Evolutionary conservation across 257 asterid species (phyloP).

Genomic region (Fraxinus quadrangulata): DNA sequence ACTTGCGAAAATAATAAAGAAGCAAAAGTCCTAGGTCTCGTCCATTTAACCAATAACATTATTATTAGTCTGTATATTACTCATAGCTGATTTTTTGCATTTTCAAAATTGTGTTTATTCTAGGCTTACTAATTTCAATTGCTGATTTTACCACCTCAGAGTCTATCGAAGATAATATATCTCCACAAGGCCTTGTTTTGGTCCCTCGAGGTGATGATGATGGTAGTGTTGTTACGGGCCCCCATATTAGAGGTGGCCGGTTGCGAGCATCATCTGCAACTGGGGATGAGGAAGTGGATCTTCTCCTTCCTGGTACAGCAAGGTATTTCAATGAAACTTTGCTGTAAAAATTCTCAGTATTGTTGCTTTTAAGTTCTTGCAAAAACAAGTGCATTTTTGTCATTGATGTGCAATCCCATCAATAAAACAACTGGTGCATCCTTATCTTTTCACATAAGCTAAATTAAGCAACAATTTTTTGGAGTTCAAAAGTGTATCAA

Average conservation of each 20-base stretch:
- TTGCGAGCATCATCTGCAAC: slow-evolving; percentile 81
- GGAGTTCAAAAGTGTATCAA: background rate
- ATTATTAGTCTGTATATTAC: background rate
- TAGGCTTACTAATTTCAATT: slow-evolving; percentile 12
- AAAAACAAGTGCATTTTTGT: background rate
- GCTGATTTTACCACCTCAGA: slow-evolving; percentile 44
- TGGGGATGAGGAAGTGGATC: slow-evolving; percentile 95
- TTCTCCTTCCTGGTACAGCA: slow-evolving; percentile 98
- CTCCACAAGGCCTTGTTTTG: slow-evolving; percentile 90
- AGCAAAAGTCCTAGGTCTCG: background rate
- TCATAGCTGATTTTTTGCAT: background rate
- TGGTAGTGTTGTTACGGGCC: slow-evolving; percentile 67
- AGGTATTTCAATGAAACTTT: slow-evolving; percentile 47
- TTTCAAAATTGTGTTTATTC: background rate
- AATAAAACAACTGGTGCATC: background rate
- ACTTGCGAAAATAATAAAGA: too few relatives aligned
- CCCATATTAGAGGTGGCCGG: slow-evolving; percentile 91
- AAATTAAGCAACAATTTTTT: background rate
- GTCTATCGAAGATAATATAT: slow-evolving; percentile 82
- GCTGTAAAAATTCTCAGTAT: background rate
- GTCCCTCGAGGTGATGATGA: slow-evolving; percentile 78
- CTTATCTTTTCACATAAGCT: background rate
- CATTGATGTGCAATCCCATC: background rate
- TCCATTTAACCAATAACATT: background rate
- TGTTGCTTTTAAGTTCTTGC: background rate